Conservation (phyloP, 495 filamentous ascomycete species). For the Podospora pseudocomata region DNA sequence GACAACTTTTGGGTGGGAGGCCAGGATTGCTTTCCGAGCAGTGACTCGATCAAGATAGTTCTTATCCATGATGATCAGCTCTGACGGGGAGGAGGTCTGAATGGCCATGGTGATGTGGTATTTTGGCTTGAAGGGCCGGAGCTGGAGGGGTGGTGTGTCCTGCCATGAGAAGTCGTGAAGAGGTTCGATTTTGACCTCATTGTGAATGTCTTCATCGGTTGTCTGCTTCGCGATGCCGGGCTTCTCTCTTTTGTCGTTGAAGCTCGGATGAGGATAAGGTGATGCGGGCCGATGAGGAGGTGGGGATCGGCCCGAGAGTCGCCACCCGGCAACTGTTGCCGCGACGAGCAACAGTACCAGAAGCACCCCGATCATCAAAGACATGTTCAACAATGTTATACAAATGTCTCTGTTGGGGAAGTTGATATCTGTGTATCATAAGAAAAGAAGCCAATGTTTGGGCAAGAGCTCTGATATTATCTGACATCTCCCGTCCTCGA, state of each 20-base stretch:
- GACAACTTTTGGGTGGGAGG: conserved; percentile 45
- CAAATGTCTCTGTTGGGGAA: background rate
- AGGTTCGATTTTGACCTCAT: conserved; percentile 50
- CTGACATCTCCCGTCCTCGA: background rate
- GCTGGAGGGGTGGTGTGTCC: conserved; percentile 54
- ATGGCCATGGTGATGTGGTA: conserved; percentile 68
- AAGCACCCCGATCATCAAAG: background rate
- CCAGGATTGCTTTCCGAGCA: conserved; percentile 50
- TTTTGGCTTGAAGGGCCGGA: conserved; percentile 66
- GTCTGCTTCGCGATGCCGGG: background rate
- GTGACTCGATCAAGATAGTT: conserved; percentile 57
- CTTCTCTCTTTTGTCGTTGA: background rate
- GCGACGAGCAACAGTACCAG: background rate
- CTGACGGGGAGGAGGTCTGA: conserved; percentile 52
- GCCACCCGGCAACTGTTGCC: background rate
- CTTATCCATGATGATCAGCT: conserved; percentile 64
- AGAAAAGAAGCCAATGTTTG: background rate
- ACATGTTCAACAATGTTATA: background rate
- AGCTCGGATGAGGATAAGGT: background rate
- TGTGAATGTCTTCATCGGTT: conserved; percentile 61
- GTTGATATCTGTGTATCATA: background rate
- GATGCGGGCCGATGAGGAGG: background rate
- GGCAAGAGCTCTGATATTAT: background rate
- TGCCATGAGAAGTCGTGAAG: conserved; percentile 59
- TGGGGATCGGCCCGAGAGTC: conserved; percentile 1